phyloP scores from a whole-genome alignment of 2,329 filamentous ascomycete genomes.

The Reticulascus tulasneorum region DNA sequence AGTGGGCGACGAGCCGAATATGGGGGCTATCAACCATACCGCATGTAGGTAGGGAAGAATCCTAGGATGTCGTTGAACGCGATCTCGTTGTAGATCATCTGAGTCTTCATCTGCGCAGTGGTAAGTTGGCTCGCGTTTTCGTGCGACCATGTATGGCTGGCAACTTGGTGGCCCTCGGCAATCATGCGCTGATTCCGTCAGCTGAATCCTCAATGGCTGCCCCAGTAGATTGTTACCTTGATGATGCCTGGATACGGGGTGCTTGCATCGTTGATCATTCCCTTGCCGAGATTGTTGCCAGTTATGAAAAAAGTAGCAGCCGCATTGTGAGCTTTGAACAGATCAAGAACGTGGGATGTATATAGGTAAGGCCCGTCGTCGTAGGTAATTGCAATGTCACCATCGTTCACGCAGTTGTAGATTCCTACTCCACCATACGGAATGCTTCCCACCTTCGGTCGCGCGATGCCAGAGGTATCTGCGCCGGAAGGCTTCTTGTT shows the following conservation, averaged over 20 bases:
- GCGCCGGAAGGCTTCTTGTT: constrained; percentile 22
- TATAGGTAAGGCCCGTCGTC: constrained; percentile 33
- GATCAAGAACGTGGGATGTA: constrained; percentile 28
- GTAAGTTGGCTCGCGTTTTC: constrained; percentile 33
- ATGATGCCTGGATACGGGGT: constrained; percentile 30
- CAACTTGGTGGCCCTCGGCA: constrained; percentile 43
- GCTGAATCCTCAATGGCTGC: not conserved
- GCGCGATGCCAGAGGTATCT: constrained; percentile 17
- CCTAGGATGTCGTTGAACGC: constrained; percentile 39
- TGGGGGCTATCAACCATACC: constrained; percentile 33
- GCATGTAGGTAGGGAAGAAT: constrained; percentile 43
- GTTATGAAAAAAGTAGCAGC: constrained; percentile 34
- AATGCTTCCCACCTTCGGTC: constrained; percentile 21
- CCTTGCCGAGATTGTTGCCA: constrained; percentile 29
- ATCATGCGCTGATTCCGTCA: constrained; percentile 31
- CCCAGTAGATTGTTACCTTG: not conserved
- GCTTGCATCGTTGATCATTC: constrained; percentile 28
- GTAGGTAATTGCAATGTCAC: constrained; percentile 31
- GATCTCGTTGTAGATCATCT: constrained; percentile 43
- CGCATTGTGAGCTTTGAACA: constrained; percentile 25
- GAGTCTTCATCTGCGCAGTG: constrained; percentile 26
- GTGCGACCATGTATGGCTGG: constrained; percentile 44
- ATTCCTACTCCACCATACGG: constrained; percentile 28
- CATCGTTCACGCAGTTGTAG: constrained; percentile 21
- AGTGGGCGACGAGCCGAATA: constrained; percentile 17